Percentiles rank a stretch among this genome's conserved stretches.
phyloP scores from a whole-genome alignment of 257 asterid species.

The Solanum bukasovii region DNA sequence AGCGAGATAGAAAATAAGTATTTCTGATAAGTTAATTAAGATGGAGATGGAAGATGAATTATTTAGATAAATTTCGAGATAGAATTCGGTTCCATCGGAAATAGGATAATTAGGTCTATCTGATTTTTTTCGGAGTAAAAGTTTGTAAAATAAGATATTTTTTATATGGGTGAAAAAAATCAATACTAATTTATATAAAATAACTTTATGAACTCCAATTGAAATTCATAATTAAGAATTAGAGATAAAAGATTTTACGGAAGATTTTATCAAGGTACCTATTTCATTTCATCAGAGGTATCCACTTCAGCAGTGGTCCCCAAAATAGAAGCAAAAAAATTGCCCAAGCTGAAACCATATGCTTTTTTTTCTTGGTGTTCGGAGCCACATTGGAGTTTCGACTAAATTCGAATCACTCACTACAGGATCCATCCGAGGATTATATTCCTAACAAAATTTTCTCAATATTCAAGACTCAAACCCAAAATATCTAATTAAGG shows the following conservation, averaged over 20 bases:
- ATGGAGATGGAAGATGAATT: neutral
- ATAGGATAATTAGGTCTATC: too few relatives aligned
- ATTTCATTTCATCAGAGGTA: neutral
- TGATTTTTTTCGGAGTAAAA: neutral
- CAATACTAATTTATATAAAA: too few relatives aligned
- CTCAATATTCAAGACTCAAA: too few relatives aligned
- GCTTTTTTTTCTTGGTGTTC: too few relatives aligned
- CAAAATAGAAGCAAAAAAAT: neutral
- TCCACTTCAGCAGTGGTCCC: neutral
- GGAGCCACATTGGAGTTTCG: rapidly evolving
- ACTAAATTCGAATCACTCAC: too few relatives aligned
- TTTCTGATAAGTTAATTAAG: too few relatives aligned
- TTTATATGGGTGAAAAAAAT: too few relatives aligned
- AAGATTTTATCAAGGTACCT: too few relatives aligned
- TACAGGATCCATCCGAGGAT: rapidly evolving
- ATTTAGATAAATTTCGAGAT: neutral
- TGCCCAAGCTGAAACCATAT: neutral
- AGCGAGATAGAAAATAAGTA: rapidly evolving
- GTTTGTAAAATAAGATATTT: too few relatives aligned
- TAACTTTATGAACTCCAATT: too few relatives aligned
- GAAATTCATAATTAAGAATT: neutral
- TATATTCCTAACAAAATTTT: too few relatives aligned
- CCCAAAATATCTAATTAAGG: too few relatives aligned
- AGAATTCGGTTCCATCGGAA: neutral
- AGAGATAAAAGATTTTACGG: neutral